phyloP scores from a whole-genome alignment of 768 basidiomycete species.

The Xerocomellus chrysenteron region DNA sequence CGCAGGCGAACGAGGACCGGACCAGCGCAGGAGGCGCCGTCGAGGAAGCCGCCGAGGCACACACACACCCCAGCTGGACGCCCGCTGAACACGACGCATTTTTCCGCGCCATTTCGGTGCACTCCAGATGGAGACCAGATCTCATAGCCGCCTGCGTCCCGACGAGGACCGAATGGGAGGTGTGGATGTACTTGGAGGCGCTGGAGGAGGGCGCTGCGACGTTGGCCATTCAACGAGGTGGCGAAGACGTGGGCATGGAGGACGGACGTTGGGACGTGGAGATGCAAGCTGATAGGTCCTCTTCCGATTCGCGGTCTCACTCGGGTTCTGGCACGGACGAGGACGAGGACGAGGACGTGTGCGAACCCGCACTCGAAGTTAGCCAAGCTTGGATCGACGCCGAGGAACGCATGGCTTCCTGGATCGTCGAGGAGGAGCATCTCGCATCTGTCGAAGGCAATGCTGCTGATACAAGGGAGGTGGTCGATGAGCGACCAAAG shows the following conservation, averaged over 20 bases:
- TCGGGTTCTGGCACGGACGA: background rate
- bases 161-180: conserved; percentile 65
- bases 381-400: conserved; percentile 36
- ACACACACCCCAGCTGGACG: conserved; percentile 48
- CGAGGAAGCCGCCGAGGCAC: background rate
- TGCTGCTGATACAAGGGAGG: background rate
- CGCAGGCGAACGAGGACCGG: background rate
- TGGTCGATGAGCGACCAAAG: background rate
- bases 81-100: conserved; percentile 65
- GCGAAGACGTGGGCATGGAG: conserved; percentile 4
- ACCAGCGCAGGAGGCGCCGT: background rate
- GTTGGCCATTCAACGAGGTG: conserved; percentile 15
- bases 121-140: conserved; percentile 76
- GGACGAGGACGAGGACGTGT: background rate
- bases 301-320: conserved; percentile 29
- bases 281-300: background rate
- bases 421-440: conserved; percentile 17
- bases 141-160: conserved; percentile 67
- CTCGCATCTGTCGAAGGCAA: background rate
- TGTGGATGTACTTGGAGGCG: conserved; percentile 61
- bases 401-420: conserved; percentile 34
- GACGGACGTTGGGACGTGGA: background rate
- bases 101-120: conserved; percentile 63
- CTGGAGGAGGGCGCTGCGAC: conserved; percentile 36
- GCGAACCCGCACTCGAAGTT: conserved; percentile 36